These are phyloP conservation scores for Amaranthus cruentus DNA, from an alignment of 148 eudicot genomes.

Conservation along the genomic window DNA sequence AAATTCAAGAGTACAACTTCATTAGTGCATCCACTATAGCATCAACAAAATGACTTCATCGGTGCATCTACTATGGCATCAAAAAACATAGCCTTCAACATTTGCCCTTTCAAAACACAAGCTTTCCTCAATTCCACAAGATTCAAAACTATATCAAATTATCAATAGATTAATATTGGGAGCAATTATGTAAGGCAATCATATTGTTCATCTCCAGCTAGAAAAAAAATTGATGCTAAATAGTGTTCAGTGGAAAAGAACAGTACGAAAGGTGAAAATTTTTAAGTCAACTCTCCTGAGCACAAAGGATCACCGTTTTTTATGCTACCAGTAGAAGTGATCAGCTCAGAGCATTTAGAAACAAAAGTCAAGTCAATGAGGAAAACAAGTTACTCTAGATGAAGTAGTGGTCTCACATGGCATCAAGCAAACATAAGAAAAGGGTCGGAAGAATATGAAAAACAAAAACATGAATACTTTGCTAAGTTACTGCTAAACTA, in stretches of 20 bases:
- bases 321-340: too few relatives aligned
- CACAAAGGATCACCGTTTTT: too few relatives aligned
- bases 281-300: neutral
- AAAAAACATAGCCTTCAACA: slow-evolving; percentile 2
- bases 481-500: neutral
- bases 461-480: neutral
- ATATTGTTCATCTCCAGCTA: neutral
- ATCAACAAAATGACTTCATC: neutral
- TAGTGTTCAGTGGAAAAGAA: neutral
- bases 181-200: neutral
- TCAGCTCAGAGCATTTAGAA: neutral
- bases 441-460: neutral
- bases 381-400: neutral
- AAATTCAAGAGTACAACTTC: neutral
- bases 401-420: neutral
- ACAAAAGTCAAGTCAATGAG: neutral
- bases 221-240: neutral
- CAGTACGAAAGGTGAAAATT: neutral
- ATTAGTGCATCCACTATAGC: neutral
- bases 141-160: too few relatives aligned
- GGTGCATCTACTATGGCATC: neutral
- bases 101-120: neutral
- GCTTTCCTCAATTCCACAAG: neutral
- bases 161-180: neutral
- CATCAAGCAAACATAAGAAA: neutral